phyloP scores from a whole-genome alignment of 2,329 filamentous ascomycete species.

The Xylariomycetidae sp. region DNA sequence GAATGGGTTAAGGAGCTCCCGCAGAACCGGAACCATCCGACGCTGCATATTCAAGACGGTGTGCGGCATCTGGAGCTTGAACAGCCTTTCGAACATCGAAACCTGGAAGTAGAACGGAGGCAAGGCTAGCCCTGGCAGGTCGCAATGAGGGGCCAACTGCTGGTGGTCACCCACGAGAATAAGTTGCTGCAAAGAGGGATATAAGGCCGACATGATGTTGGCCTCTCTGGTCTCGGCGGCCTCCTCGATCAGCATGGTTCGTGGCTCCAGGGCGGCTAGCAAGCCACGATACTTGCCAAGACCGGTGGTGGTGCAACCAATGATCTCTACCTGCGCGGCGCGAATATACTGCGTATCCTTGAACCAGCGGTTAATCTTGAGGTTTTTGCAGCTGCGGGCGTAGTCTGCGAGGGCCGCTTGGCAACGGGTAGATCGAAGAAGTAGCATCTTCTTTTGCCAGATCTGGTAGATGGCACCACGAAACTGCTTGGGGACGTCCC shows the following conservation, averaged over 20 bases:
- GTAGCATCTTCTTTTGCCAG: slow-evolving; percentile 52
- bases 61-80: slow-evolving; percentile 59
- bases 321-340: slow-evolving; percentile 37
- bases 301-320: slow-evolving; percentile 71
- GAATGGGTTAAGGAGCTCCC: slow-evolving; percentile 39
- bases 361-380: slow-evolving; percentile 54
- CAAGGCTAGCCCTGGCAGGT: slow-evolving; percentile 51
- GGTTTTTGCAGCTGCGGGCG: slow-evolving; percentile 39
- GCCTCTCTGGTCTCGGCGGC: slow-evolving; percentile 71
- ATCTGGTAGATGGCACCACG: slow-evolving; percentile 63
- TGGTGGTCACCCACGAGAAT: slow-evolving; percentile 70
- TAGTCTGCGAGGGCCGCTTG: slow-evolving; percentile 44
- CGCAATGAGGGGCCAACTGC: slow-evolving; percentile 66
- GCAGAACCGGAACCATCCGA: slow-evolving; percentile 43
- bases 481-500: slow-evolving; percentile 45
- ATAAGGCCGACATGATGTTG: slow-evolving; percentile 46
- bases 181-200: slow-evolving; percentile 46
- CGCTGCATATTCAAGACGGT: slow-evolving; percentile 63
- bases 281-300: slow-evolving; percentile 73
- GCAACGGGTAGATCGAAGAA: slow-evolving; percentile 37
- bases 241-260: slow-evolving; percentile 70
- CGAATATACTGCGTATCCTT: slow-evolving; percentile 43
- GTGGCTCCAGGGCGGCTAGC: slow-evolving; percentile 59
- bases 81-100: slow-evolving; percentile 74
- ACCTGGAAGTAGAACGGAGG: slow-evolving; percentile 62